phyloP scores from a whole-genome alignment of 2,329 filamentous ascomycete genomes.

The Ceratocystis destructans region DNA sequence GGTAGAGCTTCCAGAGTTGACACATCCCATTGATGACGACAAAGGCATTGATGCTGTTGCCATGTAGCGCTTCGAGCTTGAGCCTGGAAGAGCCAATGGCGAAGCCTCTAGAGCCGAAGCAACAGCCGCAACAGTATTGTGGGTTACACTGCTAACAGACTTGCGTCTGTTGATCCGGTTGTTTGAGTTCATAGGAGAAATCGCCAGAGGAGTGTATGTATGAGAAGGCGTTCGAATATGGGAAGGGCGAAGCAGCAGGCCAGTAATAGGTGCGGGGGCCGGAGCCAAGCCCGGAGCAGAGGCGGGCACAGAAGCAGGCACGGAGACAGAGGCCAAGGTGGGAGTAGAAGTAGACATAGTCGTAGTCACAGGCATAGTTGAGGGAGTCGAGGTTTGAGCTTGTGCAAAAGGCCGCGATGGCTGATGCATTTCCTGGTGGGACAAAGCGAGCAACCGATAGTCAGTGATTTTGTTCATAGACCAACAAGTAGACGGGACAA shows the following conservation, averaged over 20 bases:
- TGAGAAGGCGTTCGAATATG: constrained; percentile 68
- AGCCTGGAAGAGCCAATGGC: constrained; percentile 29
- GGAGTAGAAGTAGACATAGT: constrained; percentile 7
- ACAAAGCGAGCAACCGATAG: constrained; percentile 22
- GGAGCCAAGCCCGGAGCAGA: neutral
- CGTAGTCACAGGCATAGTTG: constrained; percentile 26
- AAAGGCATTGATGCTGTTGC: neutral
- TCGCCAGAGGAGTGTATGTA: constrained; percentile 51
- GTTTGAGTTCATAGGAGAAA: constrained; percentile 57
- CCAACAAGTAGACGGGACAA: constrained; percentile 3
- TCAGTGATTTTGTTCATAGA: constrained; percentile 19
- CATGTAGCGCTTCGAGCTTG: constrained; percentile 16
- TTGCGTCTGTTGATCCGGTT: constrained; percentile 87
- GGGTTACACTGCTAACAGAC: constrained; percentile 57
- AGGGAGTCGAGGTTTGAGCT: constrained; percentile 13
- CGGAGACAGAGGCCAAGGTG: constrained; percentile 22
- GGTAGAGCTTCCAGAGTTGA: neutral
- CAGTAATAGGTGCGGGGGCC: constrained; percentile 30
- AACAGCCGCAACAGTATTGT: constrained; percentile 13
- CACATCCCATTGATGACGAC: constrained; percentile 4
- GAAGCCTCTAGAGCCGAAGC: constrained; percentile 36
- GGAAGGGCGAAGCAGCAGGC: constrained; percentile 45
- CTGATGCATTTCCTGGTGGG: constrained; percentile 46
- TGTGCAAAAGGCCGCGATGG: constrained; percentile 42
- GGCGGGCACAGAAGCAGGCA: neutral